These are phyloP conservation scores for Circinella minor DNA, from an alignment of 371 early-diverging fungal genomes.

Conservation along the genomic window DNA sequence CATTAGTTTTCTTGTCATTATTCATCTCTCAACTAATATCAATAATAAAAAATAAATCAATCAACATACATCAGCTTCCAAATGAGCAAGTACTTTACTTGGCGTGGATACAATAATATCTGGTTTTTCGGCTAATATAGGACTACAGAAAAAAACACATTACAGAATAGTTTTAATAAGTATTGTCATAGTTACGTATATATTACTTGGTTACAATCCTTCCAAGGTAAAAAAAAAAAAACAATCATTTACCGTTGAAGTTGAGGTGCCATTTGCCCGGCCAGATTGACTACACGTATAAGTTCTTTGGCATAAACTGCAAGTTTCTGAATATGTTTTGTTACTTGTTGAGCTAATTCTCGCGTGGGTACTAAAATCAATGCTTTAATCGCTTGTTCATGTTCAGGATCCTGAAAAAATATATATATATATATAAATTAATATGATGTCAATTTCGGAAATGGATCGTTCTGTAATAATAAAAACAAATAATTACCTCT, in stretches of 20 bases:
- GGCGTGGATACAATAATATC: slow-evolving; percentile 89
- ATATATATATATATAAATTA: too few relatives aligned
- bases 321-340: slow-evolving; percentile 73
- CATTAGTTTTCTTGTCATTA: too few relatives aligned
- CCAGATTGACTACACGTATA: slow-evolving; percentile 74
- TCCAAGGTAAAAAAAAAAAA: not conserved
- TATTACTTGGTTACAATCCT: not conserved
- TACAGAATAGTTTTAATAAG: too few relatives aligned
- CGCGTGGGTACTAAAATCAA: slow-evolving; percentile 94
- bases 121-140: slow-evolving; percentile 82
- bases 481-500: slow-evolving; percentile 43
- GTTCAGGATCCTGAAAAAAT: slow-evolving; percentile 22
- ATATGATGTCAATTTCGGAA: too few relatives aligned
- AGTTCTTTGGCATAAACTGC: slow-evolving; percentile 72
- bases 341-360: slow-evolving; percentile 95
- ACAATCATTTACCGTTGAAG: slow-evolving; percentile 59
- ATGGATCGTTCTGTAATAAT: too few relatives aligned
- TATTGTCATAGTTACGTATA: slow-evolving; percentile 2
- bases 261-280: slow-evolving; percentile 66
- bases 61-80: slow-evolving; percentile 54
- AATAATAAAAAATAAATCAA: too few relatives aligned
- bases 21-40: too few relatives aligned
- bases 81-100: slow-evolving; percentile 73
- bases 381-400: slow-evolving; percentile 37
- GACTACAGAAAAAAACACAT: slow-evolving; percentile 41